Conservation (phyloP, 2,329 filamentous ascomycete genomes). For the Clarireedia monteithiana region DNA sequence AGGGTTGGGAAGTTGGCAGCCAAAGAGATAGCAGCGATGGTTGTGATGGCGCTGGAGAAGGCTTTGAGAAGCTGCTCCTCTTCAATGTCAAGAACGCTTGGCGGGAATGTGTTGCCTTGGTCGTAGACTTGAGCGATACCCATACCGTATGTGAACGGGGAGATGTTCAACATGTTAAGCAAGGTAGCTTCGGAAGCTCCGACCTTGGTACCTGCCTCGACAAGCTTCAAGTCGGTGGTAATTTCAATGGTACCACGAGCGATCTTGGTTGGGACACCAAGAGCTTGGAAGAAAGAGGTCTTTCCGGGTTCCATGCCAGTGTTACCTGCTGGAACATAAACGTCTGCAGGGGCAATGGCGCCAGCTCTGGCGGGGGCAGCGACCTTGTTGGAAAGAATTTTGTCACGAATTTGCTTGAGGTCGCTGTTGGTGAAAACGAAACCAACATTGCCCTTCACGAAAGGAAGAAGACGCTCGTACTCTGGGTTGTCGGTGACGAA, state of each 20-base stretch:
- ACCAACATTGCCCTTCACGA: slow-evolving; percentile 95
- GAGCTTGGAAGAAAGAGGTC: slow-evolving; percentile 99
- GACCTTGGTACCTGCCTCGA: slow-evolving; percentile 89
- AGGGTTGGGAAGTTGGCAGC: slow-evolving; percentile 92
- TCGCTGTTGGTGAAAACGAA: slow-evolving; percentile 99
- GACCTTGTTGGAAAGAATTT: slow-evolving; percentile 95
- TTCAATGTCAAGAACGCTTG: slow-evolving; percentile 82
- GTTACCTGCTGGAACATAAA: slow-evolving; percentile 96
- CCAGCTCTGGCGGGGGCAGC: slow-evolving; percentile 96
- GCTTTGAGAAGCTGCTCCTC: slow-evolving; percentile 88
- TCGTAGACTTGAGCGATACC: slow-evolving; percentile 95
- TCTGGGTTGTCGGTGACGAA: slow-evolving; percentile 87
- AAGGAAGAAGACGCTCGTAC: slow-evolving; percentile 95
- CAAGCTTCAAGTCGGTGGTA: slow-evolving; percentile 93
- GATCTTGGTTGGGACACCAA: slow-evolving; percentile 99
- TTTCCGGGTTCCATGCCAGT: slow-evolving; percentile 99
- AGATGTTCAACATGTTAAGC: slow-evolving; percentile 99
- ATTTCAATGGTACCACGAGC: slow-evolving; percentile 99
- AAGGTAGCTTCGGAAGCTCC: slow-evolving; percentile 97
- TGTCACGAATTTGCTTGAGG: slow-evolving; percentile 85
- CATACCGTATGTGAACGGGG: slow-evolving; percentile 99
- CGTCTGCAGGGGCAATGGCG: slow-evolving; percentile 87
- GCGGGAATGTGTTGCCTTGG: slow-evolving; percentile 84
- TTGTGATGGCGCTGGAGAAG: slow-evolving; percentile 72
- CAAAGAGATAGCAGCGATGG: slow-evolving; percentile 86